Evolutionary conservation across 1,139 yeast species (phyloP).

Genomic region (Magnusiomyces suaveolens): DNA sequence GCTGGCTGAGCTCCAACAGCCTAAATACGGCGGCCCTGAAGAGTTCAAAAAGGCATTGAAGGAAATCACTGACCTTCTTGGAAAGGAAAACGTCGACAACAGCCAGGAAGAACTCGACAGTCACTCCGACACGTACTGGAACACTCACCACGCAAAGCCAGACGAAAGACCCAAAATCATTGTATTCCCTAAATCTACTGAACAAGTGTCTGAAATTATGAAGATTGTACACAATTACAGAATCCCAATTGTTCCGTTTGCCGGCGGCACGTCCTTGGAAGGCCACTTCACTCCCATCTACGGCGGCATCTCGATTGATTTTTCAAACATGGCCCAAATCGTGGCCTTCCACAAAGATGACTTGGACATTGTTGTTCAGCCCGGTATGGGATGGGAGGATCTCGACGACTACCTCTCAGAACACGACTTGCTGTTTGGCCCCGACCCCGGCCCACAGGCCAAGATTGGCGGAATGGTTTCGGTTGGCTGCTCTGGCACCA

Average conservation of each 20-base stretch:
- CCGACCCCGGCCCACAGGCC: conserved; percentile 75
- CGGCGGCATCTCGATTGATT: conserved; percentile 51
- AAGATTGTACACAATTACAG: conserved; percentile 50
- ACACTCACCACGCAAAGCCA: conserved; percentile 51
- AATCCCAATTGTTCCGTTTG: conserved; percentile 65
- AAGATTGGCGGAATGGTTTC: conserved; percentile 60
- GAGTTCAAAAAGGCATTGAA: conserved; percentile 39
- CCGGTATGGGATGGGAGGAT: conserved; percentile 61
- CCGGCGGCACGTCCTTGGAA: conserved; percentile 75
- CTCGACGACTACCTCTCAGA: conserved; percentile 43
- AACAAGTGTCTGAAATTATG: conserved; percentile 53
- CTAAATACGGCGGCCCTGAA: conserved; percentile 35
- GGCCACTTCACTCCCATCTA: conserved; percentile 73
- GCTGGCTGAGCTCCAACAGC: conserved; percentile 16
- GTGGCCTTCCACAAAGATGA: conserved; percentile 45
- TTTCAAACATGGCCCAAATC: conserved; percentile 45
- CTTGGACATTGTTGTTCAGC: conserved; percentile 57
- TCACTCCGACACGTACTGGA: conserved; percentile 56
- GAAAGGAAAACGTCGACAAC: conserved; percentile 35
- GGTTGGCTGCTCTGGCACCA: conserved; percentile 64
- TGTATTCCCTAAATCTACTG: conserved; percentile 52
- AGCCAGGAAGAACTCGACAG: conserved; percentile 34
- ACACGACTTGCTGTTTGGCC: conserved; percentile 50
- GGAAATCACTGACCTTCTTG: conserved; percentile 39
- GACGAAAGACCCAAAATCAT: conserved; percentile 50